Evolutionary conservation across 2,329 filamentous ascomycete species (phyloP), one percentile per base, ranked within the genome.

Genomic region (Nemania diffusa): DNA sequence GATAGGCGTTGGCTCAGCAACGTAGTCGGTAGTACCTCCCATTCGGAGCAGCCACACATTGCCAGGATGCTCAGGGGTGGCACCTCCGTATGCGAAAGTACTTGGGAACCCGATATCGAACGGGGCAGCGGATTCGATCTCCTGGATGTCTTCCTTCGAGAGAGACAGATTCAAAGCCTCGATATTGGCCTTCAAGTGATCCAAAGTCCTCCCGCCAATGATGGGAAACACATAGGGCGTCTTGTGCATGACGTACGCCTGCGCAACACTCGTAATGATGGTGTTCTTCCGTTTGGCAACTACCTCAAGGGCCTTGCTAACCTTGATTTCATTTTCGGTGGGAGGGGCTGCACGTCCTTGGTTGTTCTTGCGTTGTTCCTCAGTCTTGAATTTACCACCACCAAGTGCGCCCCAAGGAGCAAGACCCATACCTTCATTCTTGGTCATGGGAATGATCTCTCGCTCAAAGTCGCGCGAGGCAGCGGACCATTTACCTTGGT

Each of bases 381-480:
- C 69, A 50, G 80, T 79, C 75, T 85, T 82, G 76, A 86, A 84
- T 62, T 80, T 79, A 46, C 86, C 86, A 78, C 78, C 82, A 20
- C 86, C 87, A 5, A 89, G 78, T 0, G 84, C 85, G 57, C 87
- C 88, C 87, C 87, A 92, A 0, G 87, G 86, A 0, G 83, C 83
- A 6, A 90, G 75, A 0, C 81, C 79, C 87, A 91, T 90, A 37
- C 89, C 88, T 73, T 91, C 87, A 32, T 84, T 81, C 42, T 82
- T 82, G 44, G 79, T 82, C 90, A 92, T 92, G 48, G 88, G 88
- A 40, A 92, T 83, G 71, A 91, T 89, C n/a, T 91, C 89, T 26
- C 88, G 83, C 79, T 91, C 89, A 57, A 91, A 86, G 76, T 93
- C 91, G 26, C 91, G 86, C n/a, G 81, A 74, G 0, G 85, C 84